phyloP scores from a whole-genome alignment of 345 rosid species.

The Corchorus capsularis region DNA sequence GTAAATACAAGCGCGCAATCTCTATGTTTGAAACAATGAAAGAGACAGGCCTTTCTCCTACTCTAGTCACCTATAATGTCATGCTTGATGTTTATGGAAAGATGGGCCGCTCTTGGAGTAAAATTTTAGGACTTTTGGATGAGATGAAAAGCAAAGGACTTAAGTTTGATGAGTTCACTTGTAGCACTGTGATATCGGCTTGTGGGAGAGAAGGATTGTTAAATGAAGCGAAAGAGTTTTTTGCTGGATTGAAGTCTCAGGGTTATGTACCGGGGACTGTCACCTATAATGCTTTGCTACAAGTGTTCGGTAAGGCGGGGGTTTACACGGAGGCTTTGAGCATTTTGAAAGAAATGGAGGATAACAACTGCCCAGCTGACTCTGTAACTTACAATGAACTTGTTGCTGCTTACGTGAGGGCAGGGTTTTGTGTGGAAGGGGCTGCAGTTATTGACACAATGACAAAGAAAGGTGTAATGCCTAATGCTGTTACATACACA shows the following conservation, averaged over 20 bases:
- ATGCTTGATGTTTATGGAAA: constrained; percentile 88
- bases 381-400: constrained; percentile 87
- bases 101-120: constrained; percentile 84
- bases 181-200: constrained; percentile 87
- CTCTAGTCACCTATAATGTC: constrained; percentile 86
- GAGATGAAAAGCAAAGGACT: constrained; percentile 69
- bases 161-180: constrained; percentile 79
- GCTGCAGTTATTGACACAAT: constrained; percentile 71
- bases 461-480: constrained; percentile 66
- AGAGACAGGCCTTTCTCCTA: constrained; percentile 67
- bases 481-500: constrained; percentile 82
- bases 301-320: constrained; percentile 84
- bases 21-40: constrained; percentile 67
- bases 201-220: constrained; percentile 85
- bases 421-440: constrained; percentile 80
- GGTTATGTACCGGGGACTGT: constrained; percentile 84
- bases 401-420: constrained; percentile 81
- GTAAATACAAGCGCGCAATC: constrained; percentile 62
- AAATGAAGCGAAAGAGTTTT: constrained; percentile 73
- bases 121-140: constrained; percentile 58
- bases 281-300: constrained; percentile 74
- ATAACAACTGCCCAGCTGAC: constrained; percentile 61
- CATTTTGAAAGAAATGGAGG: constrained; percentile 88
- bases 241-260: constrained; percentile 57
- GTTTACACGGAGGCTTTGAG: constrained; percentile 65